A percentile compares a stretch with the other conserved stretches of the same genome.
phyloP scores from a whole-genome alignment of 495 filamentous ascomycete genomes.

The Neurospora sp. region DNA sequence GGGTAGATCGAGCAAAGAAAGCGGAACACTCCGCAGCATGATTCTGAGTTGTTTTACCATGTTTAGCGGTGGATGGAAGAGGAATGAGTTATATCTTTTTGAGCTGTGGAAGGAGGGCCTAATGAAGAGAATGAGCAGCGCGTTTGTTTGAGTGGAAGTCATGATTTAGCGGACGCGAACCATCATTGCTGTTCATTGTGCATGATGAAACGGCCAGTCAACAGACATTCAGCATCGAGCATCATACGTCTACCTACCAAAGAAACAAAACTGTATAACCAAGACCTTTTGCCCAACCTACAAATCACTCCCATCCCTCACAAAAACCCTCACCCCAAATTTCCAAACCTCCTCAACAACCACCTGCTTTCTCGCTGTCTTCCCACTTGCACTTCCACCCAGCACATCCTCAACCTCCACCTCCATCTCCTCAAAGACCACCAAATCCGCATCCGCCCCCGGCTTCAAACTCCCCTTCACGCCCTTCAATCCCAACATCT shows the following conservation, averaged over 20 bases:
- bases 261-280: background rate
- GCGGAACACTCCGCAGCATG: background rate
- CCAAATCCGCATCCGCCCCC: conserved; percentile 71
- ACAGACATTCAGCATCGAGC: background rate
- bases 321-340: conserved; percentile 11
- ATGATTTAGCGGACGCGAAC: background rate
- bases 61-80: background rate
- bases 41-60: background rate
- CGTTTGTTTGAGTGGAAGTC: too few species aligned
- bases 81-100: background rate
- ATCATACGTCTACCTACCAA: too few species aligned
- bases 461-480: conserved; percentile 57
- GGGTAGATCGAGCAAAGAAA: background rate
- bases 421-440: conserved; percentile 50
- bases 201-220: background rate
- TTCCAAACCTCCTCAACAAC: conserved; percentile 22
- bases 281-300: background rate
- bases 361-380: background rate
- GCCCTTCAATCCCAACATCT: conserved; percentile 56
- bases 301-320: background rate
- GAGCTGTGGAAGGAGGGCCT: background rate
- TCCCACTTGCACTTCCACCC: background rate
- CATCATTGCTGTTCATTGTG: background rate
- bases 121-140: too few species aligned
- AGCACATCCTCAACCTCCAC: background rate